These are phyloP conservation scores for Hypoxylon sp. DNA, from an alignment of 2,329 filamentous ascomycete genomes.

Conservation along the genomic window DNA sequence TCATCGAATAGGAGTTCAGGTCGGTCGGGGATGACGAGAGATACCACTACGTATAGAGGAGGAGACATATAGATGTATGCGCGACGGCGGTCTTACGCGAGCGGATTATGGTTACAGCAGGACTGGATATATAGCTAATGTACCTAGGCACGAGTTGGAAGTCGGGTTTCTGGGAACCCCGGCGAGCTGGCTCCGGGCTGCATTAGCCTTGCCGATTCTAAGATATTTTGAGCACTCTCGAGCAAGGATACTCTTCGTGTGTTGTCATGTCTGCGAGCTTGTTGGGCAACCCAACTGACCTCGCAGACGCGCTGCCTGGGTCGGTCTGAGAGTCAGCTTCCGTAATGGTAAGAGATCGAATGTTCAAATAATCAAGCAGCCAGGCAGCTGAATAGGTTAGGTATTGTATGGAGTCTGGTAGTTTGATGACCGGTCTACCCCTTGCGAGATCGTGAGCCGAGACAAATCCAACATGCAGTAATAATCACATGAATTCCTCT, in stretches of 20 bases:
- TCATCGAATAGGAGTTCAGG: conserved; percentile 15
- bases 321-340: conserved; percentile 1
- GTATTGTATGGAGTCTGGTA: too few relatives aligned
- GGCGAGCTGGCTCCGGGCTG: too few relatives aligned
- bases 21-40: conserved; percentile 15
- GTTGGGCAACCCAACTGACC: background rate
- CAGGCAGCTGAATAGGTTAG: too few relatives aligned
- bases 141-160: background rate
- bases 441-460: background rate
- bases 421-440: too few relatives aligned
- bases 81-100: conserved; percentile 8
- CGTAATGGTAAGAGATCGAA: background rate
- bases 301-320: too few relatives aligned
- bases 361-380: background rate
- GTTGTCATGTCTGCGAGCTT: background rate
- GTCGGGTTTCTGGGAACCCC: too few relatives aligned
- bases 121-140: conserved; percentile 30
- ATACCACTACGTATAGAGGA: conserved; percentile 32
- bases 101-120: conserved; percentile 17
- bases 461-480: background rate
- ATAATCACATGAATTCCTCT: background rate
- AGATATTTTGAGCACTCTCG: background rate
- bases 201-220: background rate
- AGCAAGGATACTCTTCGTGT: background rate
- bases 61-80: conserved; percentile 29